phyloP scores from a whole-genome alignment of 148 eudicot genomes.

The Chenopodium quinoa region DNA sequence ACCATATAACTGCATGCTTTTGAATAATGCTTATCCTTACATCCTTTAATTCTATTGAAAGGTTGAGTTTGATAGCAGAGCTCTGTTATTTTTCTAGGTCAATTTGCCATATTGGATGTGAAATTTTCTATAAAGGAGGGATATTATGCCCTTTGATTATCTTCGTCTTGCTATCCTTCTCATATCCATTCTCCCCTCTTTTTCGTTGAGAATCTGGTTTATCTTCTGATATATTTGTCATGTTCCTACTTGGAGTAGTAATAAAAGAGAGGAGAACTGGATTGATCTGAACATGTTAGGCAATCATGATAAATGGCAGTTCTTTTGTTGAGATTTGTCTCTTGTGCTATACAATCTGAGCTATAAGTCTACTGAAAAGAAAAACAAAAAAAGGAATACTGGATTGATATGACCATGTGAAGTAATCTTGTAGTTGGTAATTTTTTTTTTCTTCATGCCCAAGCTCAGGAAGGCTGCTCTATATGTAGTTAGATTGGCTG shows the following conservation, averaged over 20 bases:
- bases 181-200: background rate
- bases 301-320: background rate
- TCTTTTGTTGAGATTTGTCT: background rate
- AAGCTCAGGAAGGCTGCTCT: background rate
- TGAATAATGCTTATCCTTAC: background rate
- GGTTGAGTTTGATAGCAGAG: background rate
- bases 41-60: background rate
- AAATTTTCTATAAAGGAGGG: background rate
- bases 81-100: background rate
- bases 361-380: background rate
- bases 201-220: background rate
- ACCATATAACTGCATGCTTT: background rate
- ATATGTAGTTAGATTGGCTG: background rate
- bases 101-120: background rate
- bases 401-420: background rate
- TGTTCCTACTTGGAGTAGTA: background rate
- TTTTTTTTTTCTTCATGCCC: background rate
- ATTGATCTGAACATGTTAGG: background rate
- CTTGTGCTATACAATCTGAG: background rate
- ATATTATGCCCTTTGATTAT: background rate
- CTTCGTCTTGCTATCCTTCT: background rate
- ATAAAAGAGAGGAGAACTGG: background rate
- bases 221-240: background rate
- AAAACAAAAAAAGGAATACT: background rate
- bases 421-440: background rate